Percentiles rank a stretch among this genome's conserved stretches.
Conservation (phyloP, 306 rosid genomes). For the Cucumis sativus region DNA sequence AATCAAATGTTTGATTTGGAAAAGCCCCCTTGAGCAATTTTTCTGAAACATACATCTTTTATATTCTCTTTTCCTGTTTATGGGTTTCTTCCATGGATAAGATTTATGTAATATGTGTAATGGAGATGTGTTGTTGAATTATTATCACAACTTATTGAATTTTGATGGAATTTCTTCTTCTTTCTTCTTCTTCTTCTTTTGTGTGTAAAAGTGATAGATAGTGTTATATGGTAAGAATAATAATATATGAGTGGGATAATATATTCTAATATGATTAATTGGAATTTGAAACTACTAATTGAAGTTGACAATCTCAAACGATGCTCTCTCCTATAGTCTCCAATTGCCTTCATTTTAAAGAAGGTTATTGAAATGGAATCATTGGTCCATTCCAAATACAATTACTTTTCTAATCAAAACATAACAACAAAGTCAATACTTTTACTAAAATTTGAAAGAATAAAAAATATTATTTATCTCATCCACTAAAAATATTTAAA, state of each 20-base stretch:
- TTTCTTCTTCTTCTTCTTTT: no score
- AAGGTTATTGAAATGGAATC: not conserved
- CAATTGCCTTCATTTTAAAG: not conserved
- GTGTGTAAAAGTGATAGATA: not conserved
- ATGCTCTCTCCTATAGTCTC: not conserved
- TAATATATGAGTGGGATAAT: not conserved
- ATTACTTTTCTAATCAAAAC: no score
- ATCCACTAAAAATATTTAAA: no score
- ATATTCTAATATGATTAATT: not conserved
- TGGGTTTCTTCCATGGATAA: not conserved
- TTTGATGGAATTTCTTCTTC: no score
- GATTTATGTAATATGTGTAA: not conserved
- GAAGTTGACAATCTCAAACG: slow-evolving; percentile 4
- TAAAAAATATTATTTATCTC: no score
- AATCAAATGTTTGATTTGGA: not conserved
- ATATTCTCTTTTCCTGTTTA: not conserved
- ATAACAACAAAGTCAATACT: no score
- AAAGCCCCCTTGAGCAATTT: not conserved
- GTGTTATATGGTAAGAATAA: not conserved
- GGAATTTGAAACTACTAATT: not conserved
- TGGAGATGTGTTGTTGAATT: not conserved
- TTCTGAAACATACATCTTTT: not conserved
- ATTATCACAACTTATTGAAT: not conserved
- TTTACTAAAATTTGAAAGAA: no score
- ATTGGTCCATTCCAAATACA: not conserved